Percentiles rank a stretch among this genome's conserved stretches.
Conservation (phyloP, 176 grass and related monocot species). For the Juncus inflexus region DNA sequence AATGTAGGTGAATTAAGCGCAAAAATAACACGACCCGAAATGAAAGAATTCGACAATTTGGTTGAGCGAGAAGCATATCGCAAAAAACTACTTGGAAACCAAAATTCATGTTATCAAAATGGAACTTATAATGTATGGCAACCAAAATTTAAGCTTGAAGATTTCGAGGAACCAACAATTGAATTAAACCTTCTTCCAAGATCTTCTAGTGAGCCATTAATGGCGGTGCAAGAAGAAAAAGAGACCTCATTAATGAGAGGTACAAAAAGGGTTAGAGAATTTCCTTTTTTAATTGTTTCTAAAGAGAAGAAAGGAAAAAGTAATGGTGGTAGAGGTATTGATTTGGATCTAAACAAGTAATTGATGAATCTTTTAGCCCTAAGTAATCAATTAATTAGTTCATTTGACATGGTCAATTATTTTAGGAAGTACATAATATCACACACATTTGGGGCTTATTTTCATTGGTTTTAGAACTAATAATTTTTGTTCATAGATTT, state of each 20-base stretch:
- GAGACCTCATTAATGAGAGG: slow-evolving; percentile 6
- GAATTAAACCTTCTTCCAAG: slow-evolving; percentile 15
- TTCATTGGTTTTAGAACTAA: slow-evolving; percentile 16
- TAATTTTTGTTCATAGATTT: no score
- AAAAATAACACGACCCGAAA: slow-evolving; percentile 17
- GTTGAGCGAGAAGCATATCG: slow-evolving; percentile 26
- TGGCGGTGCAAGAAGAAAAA: slow-evolving; percentile 3
- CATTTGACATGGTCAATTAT: no score
- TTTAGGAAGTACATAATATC: neutral
- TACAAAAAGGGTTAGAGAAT: slow-evolving; percentile 31
- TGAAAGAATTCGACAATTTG: slow-evolving; percentile 30
- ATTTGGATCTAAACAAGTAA: slow-evolving; percentile 19
- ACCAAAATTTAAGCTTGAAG: slow-evolving; percentile 31
- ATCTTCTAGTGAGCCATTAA: slow-evolving; percentile 12
- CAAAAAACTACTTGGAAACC: slow-evolving; percentile 10
- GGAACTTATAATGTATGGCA: slow-evolving; percentile 1
- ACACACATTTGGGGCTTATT: neutral
- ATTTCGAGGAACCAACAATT: slow-evolving; percentile 15
- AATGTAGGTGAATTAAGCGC: slow-evolving; percentile 16
- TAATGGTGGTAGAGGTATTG: slow-evolving; percentile 7
- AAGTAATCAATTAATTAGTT: neutral
- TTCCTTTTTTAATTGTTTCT: neutral
- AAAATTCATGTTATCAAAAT: slow-evolving; percentile 10
- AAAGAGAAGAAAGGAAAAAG: slow-evolving; percentile 5
- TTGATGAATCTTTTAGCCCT: slow-evolving; percentile 15